Evolutionary conservation across 495 filamentous ascomycete genomes (phyloP).

Genomic region (Platismatia glauca): DNA sequence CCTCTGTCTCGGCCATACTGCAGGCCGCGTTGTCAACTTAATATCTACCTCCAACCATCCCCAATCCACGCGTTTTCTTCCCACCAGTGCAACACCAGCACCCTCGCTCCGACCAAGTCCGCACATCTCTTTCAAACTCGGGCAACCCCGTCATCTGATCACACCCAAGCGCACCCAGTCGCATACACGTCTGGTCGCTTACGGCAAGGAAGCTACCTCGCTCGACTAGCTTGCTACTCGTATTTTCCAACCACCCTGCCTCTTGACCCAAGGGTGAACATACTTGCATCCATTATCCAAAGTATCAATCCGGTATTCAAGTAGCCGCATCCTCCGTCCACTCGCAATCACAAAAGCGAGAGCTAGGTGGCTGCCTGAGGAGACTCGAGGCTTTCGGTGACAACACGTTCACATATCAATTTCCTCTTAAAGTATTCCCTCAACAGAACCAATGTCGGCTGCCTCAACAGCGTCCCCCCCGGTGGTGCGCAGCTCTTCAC

Average conservation of each 20-base stretch:
- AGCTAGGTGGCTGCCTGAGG: neutral
- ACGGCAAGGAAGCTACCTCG: neutral
- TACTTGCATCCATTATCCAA: neutral
- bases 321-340: neutral
- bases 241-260: neutral
- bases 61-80: neutral
- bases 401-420: neutral
- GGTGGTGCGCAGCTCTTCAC: slow-evolving; percentile 23
- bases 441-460: slow-evolving; percentile 16
- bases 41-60: neutral
- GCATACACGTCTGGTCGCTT: neutral
- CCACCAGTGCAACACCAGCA: no score
- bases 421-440: neutral
- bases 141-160: neutral
- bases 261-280: neutral
- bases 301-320: neutral
- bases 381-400: neutral
- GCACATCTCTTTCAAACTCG: neutral
- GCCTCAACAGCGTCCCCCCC: slow-evolving; percentile 21
- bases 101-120: no score
- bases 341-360: neutral
- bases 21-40: slow-evolving; percentile 2
- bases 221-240: neutral
- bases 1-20: neutral
- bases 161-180: neutral